Base-by-base conservation (phyloP, 768 basidiomycete genomes). In the Harrya chromipes region DNA sequence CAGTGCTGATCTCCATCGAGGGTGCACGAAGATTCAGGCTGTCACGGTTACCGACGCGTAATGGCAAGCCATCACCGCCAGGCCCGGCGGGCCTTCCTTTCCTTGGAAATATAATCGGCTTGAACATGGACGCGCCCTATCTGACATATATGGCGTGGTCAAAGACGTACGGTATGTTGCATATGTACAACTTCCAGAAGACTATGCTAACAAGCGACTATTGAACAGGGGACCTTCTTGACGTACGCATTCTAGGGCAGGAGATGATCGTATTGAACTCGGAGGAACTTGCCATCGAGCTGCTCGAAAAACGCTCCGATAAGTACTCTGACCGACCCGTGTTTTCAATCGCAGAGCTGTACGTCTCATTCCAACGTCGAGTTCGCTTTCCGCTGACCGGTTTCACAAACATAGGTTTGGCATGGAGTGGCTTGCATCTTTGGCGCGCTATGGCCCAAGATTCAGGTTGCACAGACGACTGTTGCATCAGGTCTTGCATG, bases 221-320 rank as follows among this genome's bases (percentile, higher is more conserved):
- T n/a, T 20, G 1, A 16, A 29, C 21, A 54, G 50, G 54, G 4
- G 51, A 47, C 7, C 46, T 59, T n/a, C 33, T 58, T 10, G 27
- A 52, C 23, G 23, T 17, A 0, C 41, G 36, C 19, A 55, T 79
- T 23, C 63, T 82, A 44, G 69, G 72, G 29, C 72, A 76, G 49
- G 69, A 76, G 3, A 70, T 82, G 59, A 56, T 83, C 44, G 66
- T 82, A 40, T 58, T 84, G 41, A 81, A 76, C 64, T 73, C 71
- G 57, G 60, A 74, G 48, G 65, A 76, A 52, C 72, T 69, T 12
- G 73, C 72, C 27, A 67, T 68, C 17, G 78, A 79, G 42, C 63
- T 83, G 24, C 62, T 83, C 27, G 81, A 82, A 35, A 77, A 72
- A 56, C 72, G 77, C 27, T 75, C 79, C 40, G 57, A 73, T 9